Base-by-base conservation (phyloP, 768 basidiomycete genomes). In the Ramaria rubella region DNA sequence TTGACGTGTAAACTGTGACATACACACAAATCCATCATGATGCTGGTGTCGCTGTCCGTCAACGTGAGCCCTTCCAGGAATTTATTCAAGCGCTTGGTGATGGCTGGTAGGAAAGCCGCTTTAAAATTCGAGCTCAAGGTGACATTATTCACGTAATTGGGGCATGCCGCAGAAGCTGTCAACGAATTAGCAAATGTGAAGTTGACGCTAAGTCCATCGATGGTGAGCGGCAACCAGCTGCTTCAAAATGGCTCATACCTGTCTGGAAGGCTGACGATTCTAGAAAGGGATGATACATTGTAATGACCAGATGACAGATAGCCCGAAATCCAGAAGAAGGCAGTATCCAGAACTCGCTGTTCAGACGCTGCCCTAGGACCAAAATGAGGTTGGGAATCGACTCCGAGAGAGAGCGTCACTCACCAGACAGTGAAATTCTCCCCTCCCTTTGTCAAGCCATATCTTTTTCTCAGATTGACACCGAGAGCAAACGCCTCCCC, bases 1-100 rank as follows among this genome's bases (percentile, higher is more conserved):
- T 9, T 14, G 27, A 50, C 15, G 15, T 29, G 23, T 15, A 50
- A 15, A 4, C 23, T 45, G 2, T 27, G 15, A 50, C 49, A 29
- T 21, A 75, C 75, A 53, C 75, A 75, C 21, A 76, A 60, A 64
- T 77, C 75, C 48, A 72, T 70, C 75, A 76, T 77, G 19, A 71
- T 64, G 1, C 74, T 73, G 29, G 76, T 62, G 58, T 76, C 74
- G 5, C 63, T 67, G 8, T 66, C 62, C 19, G 58, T 60, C n/a
- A 77, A 57, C 14, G 55, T 60, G 42, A 76, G 61, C 7, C 72
- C 73, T 29, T 73, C 65, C 21, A 76, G 62, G 44, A 66, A 72
- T 34, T 57, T 55, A 57, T 75, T 77, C 52, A 77, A 54, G 12
- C 74, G 62, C 0, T 55, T 48, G 0, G 75, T 74, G 55, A 74